Evolutionary conservation across 768 basidiomycete species (phyloP).

Genomic region (Suillus spraguei): DNA sequence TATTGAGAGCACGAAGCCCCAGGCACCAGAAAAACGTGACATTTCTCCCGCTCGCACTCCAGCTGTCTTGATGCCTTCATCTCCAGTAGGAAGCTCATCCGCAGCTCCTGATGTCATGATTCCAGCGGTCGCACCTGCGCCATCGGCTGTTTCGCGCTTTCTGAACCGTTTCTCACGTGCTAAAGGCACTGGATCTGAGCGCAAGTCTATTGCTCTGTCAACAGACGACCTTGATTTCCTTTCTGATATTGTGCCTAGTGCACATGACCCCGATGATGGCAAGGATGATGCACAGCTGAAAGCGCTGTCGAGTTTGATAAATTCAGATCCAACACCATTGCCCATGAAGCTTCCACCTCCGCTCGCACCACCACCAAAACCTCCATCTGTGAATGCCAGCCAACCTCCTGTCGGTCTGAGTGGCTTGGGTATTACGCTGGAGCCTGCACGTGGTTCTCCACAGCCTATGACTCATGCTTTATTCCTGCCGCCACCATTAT

Average conservation of each 20-base stretch:
- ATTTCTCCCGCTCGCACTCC: conserved; percentile 20
- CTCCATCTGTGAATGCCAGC: conserved; percentile 24
- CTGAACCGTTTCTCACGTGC: conserved; percentile 71
- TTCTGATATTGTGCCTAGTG: conserved; percentile 63
- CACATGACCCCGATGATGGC: conserved; percentile 41
- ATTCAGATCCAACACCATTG: conserved; percentile 40
- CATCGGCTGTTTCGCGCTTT: conserved; percentile 84
- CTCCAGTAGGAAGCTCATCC: conserved; percentile 10
- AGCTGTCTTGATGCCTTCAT: conserved; percentile 7
- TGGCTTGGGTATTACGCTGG: conserved; percentile 4
- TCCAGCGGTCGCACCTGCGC: conserved; percentile 29
- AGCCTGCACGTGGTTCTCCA: conserved; percentile 4
- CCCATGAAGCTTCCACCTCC: conserved; percentile 50
- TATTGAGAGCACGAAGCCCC: conserved; percentile 27
- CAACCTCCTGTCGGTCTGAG: conserved; percentile 15
- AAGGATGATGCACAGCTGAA: conserved; percentile 37
- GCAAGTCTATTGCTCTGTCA: conserved; percentile 69
- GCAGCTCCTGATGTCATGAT: conserved; percentile 11
- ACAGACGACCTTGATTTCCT: conserved; percentile 84
- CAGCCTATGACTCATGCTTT: conserved; percentile 16
- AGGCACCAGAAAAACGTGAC: conserved; percentile 15
- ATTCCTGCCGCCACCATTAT: conserved; percentile 25
- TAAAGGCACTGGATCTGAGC: conserved; percentile 37
- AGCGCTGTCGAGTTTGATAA: conserved; percentile 44
- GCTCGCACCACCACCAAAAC: conserved; percentile 37